These are phyloP conservation scores for Solanum etuberosum DNA, from an alignment of 257 asterid genomes.

Conservation along the genomic window DNA sequence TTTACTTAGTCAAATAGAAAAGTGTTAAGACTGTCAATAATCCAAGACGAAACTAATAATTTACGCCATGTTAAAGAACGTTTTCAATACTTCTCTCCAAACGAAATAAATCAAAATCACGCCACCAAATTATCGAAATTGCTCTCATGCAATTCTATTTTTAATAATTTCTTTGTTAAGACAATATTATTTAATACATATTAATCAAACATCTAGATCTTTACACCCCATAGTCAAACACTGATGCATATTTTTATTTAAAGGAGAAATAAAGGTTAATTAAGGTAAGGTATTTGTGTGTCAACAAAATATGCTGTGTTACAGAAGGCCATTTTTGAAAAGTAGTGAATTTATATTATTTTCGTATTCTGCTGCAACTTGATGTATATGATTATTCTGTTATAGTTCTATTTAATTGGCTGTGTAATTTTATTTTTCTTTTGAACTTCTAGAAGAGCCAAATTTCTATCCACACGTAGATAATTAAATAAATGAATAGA, in stretches of 20 bases:
- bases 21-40: too few species aligned
- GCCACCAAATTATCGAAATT: too few species aligned
- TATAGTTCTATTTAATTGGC: neutral
- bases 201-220: neutral
- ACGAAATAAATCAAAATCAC: too few species aligned
- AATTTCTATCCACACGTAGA: neutral
- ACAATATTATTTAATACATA: neutral
- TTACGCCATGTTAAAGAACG: too few species aligned
- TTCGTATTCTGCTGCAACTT: neutral
- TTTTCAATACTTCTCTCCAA: too few species aligned
- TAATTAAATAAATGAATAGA: neutral
- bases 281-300: neutral
- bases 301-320: neutral
- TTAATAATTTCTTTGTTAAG: neutral
- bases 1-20: too few species aligned
- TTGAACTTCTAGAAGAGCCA: constrained; percentile 4
- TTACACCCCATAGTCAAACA: neutral
- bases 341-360: neutral
- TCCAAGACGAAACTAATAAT: too few species aligned
- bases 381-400: neutral
- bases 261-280: neutral
- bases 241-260: neutral
- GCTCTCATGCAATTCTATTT: neutral
- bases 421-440: neutral
- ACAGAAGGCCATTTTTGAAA: neutral